phyloP scores from a whole-genome alignment of 345 rosid genomes.

The Heritiera fomes region DNA sequence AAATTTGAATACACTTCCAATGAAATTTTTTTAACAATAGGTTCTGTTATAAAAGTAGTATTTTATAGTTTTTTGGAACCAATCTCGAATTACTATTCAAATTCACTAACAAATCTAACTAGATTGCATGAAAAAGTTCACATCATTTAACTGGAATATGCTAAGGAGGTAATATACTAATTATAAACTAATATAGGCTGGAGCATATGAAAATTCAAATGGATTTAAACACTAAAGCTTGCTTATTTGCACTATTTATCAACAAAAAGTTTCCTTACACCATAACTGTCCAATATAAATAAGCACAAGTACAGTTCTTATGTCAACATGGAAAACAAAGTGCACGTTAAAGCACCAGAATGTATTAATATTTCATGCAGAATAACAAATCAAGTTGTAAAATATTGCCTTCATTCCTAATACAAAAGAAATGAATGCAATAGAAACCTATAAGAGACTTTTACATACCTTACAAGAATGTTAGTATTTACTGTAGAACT shows the following conservation, averaged over 20 bases:
- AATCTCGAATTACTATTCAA: not conserved
- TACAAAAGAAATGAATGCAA: not conserved
- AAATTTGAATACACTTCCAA: not conserved
- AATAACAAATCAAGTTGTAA: not conserved
- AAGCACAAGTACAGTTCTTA: not conserved
- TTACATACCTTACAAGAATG: not conserved
- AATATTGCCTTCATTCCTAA: not conserved
- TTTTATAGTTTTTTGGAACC: not conserved
- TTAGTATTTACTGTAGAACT: not conserved
- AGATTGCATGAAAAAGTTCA: not conserved
- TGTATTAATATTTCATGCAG: no score
- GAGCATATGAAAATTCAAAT: not conserved
- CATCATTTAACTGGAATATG: not conserved
- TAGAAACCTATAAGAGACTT: not conserved
- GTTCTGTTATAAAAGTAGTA: not conserved
- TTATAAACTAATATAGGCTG: not conserved
- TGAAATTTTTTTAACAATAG: not conserved
- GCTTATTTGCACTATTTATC: not conserved
- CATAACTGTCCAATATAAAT: not conserved
- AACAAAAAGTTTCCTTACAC: not conserved
- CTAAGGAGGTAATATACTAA: not conserved
- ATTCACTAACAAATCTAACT: not conserved
- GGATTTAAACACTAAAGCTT: not conserved
- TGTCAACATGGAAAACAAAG: not conserved
- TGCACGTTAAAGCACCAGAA: not conserved